These are phyloP conservation scores for Ephemerocybe angulata DNA, from an alignment of 768 basidiomycete genomes.

Conservation along the genomic window DNA sequence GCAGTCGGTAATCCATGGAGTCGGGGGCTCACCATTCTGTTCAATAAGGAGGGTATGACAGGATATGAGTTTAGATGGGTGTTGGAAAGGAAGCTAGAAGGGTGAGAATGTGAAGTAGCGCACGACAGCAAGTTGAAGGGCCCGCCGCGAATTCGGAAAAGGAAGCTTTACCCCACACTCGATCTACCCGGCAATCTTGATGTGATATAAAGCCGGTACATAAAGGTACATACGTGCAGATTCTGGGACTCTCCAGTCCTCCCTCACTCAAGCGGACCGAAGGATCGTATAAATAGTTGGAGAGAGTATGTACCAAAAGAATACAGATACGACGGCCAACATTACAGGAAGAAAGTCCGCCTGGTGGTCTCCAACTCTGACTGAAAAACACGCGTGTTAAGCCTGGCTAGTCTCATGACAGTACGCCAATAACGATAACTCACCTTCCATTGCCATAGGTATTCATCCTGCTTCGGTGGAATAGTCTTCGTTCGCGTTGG, in stretches of 20 bases:
- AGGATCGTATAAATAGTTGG: no score
- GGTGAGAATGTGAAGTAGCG: not conserved
- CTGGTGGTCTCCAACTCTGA: slow-evolving; percentile 91
- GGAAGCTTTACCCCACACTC: no score
- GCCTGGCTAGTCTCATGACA: slow-evolving; percentile 2
- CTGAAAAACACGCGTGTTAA: slow-evolving; percentile 36
- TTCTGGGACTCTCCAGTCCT: no score
- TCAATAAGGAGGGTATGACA: not conserved
- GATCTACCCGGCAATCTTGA: no score
- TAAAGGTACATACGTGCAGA: no score
- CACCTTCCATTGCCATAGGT: slow-evolving; percentile 90
- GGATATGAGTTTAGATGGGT: not conserved
- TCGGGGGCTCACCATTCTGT: not conserved
- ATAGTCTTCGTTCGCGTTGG: slow-evolving; percentile 31
- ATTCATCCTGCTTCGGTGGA: slow-evolving; percentile 72
- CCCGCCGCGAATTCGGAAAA: not conserved
- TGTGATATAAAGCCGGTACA: no score
- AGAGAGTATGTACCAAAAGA: no score
- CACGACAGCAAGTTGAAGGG: not conserved
- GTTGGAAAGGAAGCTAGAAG: not conserved
- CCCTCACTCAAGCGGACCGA: no score
- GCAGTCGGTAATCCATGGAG: not conserved
- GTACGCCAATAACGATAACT: slow-evolving; percentile 19
- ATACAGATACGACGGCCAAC: not conserved
- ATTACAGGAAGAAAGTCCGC: slow-evolving; percentile 83